Base-by-base conservation (phyloP, 768 basidiomycete genomes). In the Tulasnella sp. region DNA sequence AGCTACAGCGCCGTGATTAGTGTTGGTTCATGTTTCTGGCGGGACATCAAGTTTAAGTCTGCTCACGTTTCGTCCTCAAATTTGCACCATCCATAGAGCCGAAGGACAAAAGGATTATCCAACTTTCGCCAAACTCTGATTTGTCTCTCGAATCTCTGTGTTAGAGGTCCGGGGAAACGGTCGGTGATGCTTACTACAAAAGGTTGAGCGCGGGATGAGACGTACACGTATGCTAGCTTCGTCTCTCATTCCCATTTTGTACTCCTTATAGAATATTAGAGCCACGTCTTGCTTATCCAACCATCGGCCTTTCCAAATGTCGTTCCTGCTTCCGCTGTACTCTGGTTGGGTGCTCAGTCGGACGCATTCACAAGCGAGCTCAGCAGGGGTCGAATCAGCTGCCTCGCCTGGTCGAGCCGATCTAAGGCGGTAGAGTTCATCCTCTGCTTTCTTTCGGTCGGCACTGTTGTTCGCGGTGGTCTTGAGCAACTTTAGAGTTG, bases 271-370 rank as follows among this genome's bases (percentile, higher is more conserved):
- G 14, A 79, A 38, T 39, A 74, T 79, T 1, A 79, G 36, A 3
- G 71, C 78, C 24, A 79, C 78, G 12, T 48, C 31, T 24, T 8
- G 27, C 71, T 79, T 74, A 36, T 58, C 78, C 16, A 79, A 39
- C 71, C 72, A 79, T 31, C 42, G 27, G 6, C 78, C 78, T 36
- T 79, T 74, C 71, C 72, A 79, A 14, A 72, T 71, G 16, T 79
- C 78, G 42, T 74, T 74, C 24, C 24, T 31, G 2, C 10, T 27
- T 8, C 76, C 76, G 39, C 48, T 38, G 21, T 38, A 56, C 39
- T 40, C 72, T 34, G 72, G 34, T n/a, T 24, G 39, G 12, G 1
- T 68, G 62, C 62, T 31, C 12, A 42, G 72, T 18, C 44, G 4
- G 44, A 74, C 38, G 72, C 72, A 74, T 27, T 74, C 72, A 24